Evolutionary conservation across 805 yeast species (phyloP).

Genomic region (Candida tallmaniae): DNA sequence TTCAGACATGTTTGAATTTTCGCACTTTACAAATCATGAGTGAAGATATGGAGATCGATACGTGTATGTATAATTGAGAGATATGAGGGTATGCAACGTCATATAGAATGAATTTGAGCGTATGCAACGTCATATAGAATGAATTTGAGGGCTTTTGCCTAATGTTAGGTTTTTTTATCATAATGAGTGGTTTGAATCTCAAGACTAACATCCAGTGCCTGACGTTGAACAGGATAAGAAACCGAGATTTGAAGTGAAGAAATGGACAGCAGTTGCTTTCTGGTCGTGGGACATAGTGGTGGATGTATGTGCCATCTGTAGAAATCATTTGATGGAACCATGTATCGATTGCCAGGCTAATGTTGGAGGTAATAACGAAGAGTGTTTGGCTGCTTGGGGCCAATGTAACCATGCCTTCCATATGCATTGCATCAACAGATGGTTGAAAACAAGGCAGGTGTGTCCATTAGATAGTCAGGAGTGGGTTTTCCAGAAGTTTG

Average conservation of each 20-base stretch:
- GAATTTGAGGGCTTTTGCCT: no score
- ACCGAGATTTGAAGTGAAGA: slow-evolving; percentile 86
- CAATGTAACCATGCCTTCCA: slow-evolving; percentile 98
- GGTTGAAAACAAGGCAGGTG: slow-evolving; percentile 92
- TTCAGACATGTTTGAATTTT: slow-evolving; percentile 8
- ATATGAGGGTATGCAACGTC: no score
- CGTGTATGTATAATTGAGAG: slow-evolving; percentile 15
- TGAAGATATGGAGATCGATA: slow-evolving; percentile 33
- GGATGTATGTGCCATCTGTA: slow-evolving; percentile 96
- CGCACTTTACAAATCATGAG: slow-evolving; percentile 10
- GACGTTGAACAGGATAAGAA: slow-evolving; percentile 28
- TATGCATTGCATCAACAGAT: slow-evolving; percentile 90
- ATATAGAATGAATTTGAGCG: no score
- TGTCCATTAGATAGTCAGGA: slow-evolving; percentile 95
- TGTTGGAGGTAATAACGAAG: slow-evolving; percentile 57
- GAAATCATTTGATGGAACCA: slow-evolving; percentile 97
- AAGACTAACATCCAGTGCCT: no score
- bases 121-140: no score
- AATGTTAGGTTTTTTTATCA: no score
- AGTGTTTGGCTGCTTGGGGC: slow-evolving; percentile 97
- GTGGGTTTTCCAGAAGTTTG: slow-evolving; percentile 73
- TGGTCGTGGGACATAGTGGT: slow-evolving; percentile 99
- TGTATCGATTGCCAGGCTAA: slow-evolving; percentile 95
- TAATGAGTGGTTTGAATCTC: no score
- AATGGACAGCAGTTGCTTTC: slow-evolving; percentile 99